These are phyloP conservation scores for Epichloe glyceriae DNA, from an alignment of 2,329 filamentous ascomycete species.

Conservation along the genomic window DNA sequence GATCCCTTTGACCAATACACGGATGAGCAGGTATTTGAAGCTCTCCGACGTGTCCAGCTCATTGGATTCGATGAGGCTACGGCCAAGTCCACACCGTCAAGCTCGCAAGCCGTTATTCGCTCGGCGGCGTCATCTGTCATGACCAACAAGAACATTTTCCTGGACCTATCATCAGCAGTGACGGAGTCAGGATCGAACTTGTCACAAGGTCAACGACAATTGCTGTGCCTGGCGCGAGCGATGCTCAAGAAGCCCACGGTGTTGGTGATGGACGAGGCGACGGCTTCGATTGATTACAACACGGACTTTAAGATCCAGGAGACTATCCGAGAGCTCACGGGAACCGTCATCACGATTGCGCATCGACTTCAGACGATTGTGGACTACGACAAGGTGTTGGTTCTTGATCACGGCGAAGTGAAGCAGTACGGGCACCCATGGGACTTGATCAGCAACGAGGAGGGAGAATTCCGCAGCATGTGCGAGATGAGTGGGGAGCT, in stretches of 20 bases:
- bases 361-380: slow-evolving; percentile 93
- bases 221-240: slow-evolving; percentile 84
- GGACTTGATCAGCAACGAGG: slow-evolving; percentile 60
- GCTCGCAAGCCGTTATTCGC: slow-evolving; percentile 6
- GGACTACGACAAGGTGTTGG: slow-evolving; percentile 94
- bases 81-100: slow-evolving; percentile 7
- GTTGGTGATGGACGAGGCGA: slow-evolving; percentile 98
- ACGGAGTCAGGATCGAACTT: slow-evolving; percentile 88
- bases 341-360: slow-evolving; percentile 93
- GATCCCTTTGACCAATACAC: slow-evolving; percentile 85
- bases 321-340: slow-evolving; percentile 83
- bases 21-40: slow-evolving; percentile 80
- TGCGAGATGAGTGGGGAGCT: slow-evolving; percentile 51
- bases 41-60: slow-evolving; percentile 77
- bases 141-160: slow-evolving; percentile 91
- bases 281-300: slow-evolving; percentile 90
- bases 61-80: slow-evolving; percentile 48
- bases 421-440: slow-evolving; percentile 87
- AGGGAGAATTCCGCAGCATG: slow-evolving; percentile 51
- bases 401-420: slow-evolving; percentile 78
- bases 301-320: slow-evolving; percentile 95
- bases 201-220: slow-evolving; percentile 89
- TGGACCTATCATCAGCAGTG: slow-evolving; percentile 70
- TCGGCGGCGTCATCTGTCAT: slow-evolving; percentile 24
- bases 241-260: slow-evolving; percentile 85